A percentile compares a stretch with the other conserved stretches of the same genome.
Conservation (phyloP, 768 basidiomycete species). For the Pleurotus sapidus region DNA sequence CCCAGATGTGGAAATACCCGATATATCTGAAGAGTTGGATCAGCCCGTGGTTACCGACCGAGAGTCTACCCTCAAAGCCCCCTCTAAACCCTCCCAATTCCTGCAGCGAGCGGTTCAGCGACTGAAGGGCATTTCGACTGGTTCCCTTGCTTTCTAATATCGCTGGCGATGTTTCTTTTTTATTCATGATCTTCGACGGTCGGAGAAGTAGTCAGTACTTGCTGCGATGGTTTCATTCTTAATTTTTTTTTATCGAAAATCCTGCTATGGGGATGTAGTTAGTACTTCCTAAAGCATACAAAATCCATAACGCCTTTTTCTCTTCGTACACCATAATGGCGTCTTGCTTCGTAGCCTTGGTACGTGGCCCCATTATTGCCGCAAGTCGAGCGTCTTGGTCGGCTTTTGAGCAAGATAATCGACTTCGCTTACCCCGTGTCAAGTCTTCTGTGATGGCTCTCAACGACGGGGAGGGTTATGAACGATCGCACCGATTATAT, state of each 20-base stretch:
- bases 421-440: slow-evolving; percentile 2
- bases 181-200: not conserved
- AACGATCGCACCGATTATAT: slow-evolving; percentile 4
- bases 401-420: no score
- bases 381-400: no score
- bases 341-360: not conserved
- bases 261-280: not conserved
- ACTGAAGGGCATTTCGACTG: slow-evolving; percentile 29
- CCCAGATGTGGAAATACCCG: slow-evolving; percentile 39
- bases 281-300: slow-evolving; percentile 2
- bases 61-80: slow-evolving; percentile 12
- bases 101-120: slow-evolving; percentile 37
- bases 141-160: slow-evolving; percentile 18
- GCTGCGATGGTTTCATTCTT: not conserved
- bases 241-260: not conserved
- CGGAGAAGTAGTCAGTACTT: not conserved
- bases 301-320: not conserved
- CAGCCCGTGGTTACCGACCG: slow-evolving; percentile 15
- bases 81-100: slow-evolving; percentile 25
- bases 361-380: no score
- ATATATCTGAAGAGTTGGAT: slow-evolving; percentile 35
- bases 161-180: slow-evolving; percentile 10
- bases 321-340: not conserved
- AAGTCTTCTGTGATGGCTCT: not conserved
- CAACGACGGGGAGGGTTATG: slow-evolving; percentile 3